These are phyloP conservation scores for Lactarius vividus DNA, from an alignment of 768 basidiomycete genomes.

Conservation along the genomic window DNA sequence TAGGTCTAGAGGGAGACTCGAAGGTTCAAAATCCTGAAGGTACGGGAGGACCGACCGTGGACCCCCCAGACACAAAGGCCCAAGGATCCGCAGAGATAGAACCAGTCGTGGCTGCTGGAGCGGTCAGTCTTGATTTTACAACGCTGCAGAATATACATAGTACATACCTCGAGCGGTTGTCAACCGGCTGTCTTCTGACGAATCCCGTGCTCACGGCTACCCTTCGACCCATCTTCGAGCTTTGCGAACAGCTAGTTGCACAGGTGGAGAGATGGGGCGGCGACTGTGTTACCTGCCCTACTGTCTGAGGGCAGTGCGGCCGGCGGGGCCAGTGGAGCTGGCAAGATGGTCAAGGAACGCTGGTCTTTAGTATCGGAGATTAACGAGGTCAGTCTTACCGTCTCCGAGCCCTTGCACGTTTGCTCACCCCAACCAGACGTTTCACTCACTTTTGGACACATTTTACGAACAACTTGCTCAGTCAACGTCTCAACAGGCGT, in stretches of 20 bases:
- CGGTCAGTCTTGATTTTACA: conserved; percentile 72
- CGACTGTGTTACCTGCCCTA: conserved; percentile 79
- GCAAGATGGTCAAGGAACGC: conserved; percentile 70
- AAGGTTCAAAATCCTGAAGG: conserved; percentile 23
- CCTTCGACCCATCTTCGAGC: conserved; percentile 71
- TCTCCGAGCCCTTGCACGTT: background rate
- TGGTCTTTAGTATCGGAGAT: conserved; percentile 68
- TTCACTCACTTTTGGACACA: conserved; percentile 62
- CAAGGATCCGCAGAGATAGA: conserved; percentile 1
- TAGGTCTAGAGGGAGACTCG: conserved; percentile 32
- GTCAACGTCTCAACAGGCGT: conserved; percentile 74
- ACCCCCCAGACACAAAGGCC: conserved; percentile 26
- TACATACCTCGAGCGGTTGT: conserved; percentile 73
- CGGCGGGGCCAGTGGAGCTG: conserved; percentile 55
- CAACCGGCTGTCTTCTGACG: conserved; percentile 76
- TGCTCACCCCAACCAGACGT: conserved; percentile 45
- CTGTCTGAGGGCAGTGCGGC: conserved; percentile 76
- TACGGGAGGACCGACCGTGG: conserved; percentile 29
- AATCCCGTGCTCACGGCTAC: conserved; percentile 60
- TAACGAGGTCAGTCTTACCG: conserved; percentile 55
- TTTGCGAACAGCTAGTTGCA: conserved; percentile 84
- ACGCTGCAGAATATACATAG: conserved; percentile 80
- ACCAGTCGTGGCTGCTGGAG: conserved; percentile 26
- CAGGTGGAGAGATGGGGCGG: conserved; percentile 92
- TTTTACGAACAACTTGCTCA: conserved; percentile 81